Evolutionary conservation across 805 yeast species (phyloP).

Genomic region (Saturnispora zaruensis): DNA sequence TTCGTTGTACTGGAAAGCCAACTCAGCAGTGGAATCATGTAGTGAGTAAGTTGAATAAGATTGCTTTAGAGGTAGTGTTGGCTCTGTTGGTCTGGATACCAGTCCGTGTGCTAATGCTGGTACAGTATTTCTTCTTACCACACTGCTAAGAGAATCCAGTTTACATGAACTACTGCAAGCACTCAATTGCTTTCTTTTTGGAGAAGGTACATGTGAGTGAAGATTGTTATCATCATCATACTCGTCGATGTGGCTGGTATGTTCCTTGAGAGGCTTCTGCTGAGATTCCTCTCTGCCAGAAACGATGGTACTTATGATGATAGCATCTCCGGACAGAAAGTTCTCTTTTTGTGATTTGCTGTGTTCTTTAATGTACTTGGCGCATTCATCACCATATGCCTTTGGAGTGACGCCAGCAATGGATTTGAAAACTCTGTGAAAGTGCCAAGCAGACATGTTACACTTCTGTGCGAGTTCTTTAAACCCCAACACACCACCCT

Average conservation of each 20-base stretch:
- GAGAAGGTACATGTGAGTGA: neutral
- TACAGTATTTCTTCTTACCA: neutral
- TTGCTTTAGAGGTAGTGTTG: neutral
- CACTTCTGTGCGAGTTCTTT: conserved; percentile 82
- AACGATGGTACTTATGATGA: conserved; percentile 26
- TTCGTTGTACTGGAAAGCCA: neutral
- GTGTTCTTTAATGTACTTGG: conserved; percentile 41
- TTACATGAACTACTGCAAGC: neutral
- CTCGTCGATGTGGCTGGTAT: neutral
- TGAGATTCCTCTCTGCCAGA: conserved; percentile 18
- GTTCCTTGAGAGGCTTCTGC: neutral
- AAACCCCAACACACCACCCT: conserved; percentile 77
- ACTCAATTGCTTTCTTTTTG: neutral
- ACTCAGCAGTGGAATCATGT: neutral
- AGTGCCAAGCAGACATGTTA: conserved; percentile 84
- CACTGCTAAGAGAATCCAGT: neutral
- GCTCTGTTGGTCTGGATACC: neutral
- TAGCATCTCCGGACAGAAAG: conserved; percentile 15
- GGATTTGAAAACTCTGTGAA: conserved; percentile 80
- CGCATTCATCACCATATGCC: conserved; percentile 80
- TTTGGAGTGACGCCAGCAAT: conserved; percentile 84
- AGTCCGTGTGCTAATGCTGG: neutral
- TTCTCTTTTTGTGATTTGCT: conserved; percentile 15
- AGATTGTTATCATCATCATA: neutral
- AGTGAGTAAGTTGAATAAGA: neutral